These are phyloP conservation scores for Nigrospora oryzae DNA, from an alignment of 2,329 filamentous ascomycete species.

Conservation along the genomic window DNA sequence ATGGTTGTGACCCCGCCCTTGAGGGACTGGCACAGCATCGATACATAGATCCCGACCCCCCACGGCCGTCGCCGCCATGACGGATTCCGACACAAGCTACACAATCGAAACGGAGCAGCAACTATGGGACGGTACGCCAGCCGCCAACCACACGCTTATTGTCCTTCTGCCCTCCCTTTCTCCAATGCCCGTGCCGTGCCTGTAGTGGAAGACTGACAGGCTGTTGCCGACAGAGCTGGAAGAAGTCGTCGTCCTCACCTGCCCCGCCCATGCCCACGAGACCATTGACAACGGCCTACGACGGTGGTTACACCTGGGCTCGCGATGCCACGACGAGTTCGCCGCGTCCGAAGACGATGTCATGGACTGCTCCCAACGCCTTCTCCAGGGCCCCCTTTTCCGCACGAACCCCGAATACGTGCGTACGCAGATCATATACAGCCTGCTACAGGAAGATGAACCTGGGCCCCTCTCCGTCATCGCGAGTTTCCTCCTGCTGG, in stretches of 20 bases:
- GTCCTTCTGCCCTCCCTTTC: too few relatives aligned
- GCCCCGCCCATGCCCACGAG: slow-evolving; percentile 38
- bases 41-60: slow-evolving; percentile 6
- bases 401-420: slow-evolving; percentile 72
- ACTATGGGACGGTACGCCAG: slow-evolving; percentile 73
- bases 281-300: slow-evolving; percentile 78
- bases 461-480: slow-evolving; percentile 72
- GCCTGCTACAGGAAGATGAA: slow-evolving; percentile 84
- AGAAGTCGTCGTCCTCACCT: slow-evolving; percentile 33
- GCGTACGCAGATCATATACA: slow-evolving; percentile 85
- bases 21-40: background rate
- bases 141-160: background rate
- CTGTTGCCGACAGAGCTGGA: background rate
- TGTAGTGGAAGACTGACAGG: too few relatives aligned
- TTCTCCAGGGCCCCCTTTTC: slow-evolving; percentile 72
- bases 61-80: slow-evolving; percentile 30
- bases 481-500: slow-evolving; percentile 75
- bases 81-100: slow-evolving; percentile 59
- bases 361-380: slow-evolving; percentile 67
- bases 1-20: background rate
- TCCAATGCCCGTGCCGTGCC: too few relatives aligned
- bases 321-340: slow-evolving; percentile 67
- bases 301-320: slow-evolving; percentile 72
- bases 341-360: slow-evolving; percentile 72
- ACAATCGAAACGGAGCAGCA: slow-evolving; percentile 72